These are phyloP conservation scores for Rhizophagus clarus DNA, from an alignment of 192 early-diverging fungal species.

Conservation along the genomic window DNA sequence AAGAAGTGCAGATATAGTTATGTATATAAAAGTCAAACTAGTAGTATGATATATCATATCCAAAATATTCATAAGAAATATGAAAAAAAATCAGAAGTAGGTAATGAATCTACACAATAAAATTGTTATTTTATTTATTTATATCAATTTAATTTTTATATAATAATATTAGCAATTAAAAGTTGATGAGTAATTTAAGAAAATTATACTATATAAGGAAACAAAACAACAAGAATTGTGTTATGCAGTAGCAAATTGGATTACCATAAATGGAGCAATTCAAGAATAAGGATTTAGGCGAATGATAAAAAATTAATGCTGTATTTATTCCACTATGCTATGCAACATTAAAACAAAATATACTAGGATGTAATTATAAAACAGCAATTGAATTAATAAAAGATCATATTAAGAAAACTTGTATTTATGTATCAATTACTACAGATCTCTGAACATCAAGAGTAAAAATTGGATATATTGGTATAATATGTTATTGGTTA, in stretches of 20 bases:
- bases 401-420: background rate
- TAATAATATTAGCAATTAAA: background rate
- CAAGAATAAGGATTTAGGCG: background rate
- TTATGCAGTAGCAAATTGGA: background rate
- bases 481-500: constrained; percentile 12
- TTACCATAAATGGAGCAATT: background rate
- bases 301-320: background rate
- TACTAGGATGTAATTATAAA: background rate
- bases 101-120: no score
- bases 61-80: no score
- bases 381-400: background rate
- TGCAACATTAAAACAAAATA: background rate
- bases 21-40: no score
- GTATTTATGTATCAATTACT: background rate
- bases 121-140: no score
- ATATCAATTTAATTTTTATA: no score
- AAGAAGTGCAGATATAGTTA: no score
- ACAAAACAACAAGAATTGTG: background rate
- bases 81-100: no score
- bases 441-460: constrained; percentile 7
- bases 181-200: no score
- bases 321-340: background rate
- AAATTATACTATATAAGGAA: background rate
- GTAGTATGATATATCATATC: no score
- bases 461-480: constrained; percentile 7